Evolutionary conservation across 1,139 yeast species (phyloP).

Genomic region (Debaryomycetaceae sp.): DNA sequence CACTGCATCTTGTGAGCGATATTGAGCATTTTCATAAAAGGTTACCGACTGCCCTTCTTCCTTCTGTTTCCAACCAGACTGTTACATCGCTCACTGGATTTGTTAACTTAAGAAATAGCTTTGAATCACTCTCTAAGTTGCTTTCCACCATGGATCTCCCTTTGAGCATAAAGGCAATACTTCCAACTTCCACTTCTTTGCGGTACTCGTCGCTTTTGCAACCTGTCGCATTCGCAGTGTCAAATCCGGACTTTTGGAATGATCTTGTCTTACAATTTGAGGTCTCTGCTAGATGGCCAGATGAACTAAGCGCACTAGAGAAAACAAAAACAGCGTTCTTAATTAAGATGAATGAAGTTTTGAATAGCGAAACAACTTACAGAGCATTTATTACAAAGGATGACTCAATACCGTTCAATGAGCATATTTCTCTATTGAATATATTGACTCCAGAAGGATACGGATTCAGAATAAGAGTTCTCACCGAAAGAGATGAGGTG

Average conservation of each 20-base stretch:
- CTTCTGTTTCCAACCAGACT: slow-evolving; percentile 53
- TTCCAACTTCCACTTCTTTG: slow-evolving; percentile 69
- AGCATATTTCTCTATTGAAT: slow-evolving; percentile 55
- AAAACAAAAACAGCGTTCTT: slow-evolving; percentile 88
- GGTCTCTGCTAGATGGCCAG: slow-evolving; percentile 93
- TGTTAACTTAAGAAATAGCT: slow-evolving; percentile 57
- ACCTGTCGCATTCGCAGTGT: slow-evolving; percentile 79
- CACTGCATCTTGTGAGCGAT: slow-evolving; percentile 39
- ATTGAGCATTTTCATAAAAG: slow-evolving; percentile 44
- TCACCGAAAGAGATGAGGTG: slow-evolving; percentile 79
- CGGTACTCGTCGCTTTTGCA: slow-evolving; percentile 71
- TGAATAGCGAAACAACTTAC: slow-evolving; percentile 52
- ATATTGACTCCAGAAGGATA: slow-evolving; percentile 83
- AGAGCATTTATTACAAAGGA: slow-evolving; percentile 59
- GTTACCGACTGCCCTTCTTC: slow-evolving; percentile 59
- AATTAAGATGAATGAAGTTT: slow-evolving; percentile 61
- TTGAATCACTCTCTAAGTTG: slow-evolving; percentile 60
- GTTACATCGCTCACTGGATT: slow-evolving; percentile 51
- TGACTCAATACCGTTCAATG: slow-evolving; percentile 63
- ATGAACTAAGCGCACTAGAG: slow-evolving; percentile 79
- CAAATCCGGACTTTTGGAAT: slow-evolving; percentile 78
- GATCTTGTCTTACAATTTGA: slow-evolving; percentile 85
- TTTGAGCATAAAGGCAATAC: slow-evolving; percentile 62
- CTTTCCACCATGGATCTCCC: slow-evolving; percentile 62
- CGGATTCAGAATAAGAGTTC: slow-evolving; percentile 71